Evolutionary conservation across 2,329 filamentous ascomycete species (phyloP).

Genomic region (Aureobasidium vineae): DNA sequence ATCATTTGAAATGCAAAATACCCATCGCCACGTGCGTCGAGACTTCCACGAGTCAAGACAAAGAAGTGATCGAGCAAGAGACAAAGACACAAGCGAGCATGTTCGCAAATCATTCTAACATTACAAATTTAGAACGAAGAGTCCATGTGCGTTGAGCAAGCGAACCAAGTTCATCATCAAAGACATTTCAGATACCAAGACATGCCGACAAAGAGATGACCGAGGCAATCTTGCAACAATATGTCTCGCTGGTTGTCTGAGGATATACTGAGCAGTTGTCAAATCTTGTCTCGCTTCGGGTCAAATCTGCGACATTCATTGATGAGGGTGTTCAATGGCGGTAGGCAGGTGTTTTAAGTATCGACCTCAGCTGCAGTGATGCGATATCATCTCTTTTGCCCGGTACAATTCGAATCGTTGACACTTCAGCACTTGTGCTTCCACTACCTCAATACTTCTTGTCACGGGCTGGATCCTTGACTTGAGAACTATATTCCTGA

Average conservation of each 20-base stretch:
- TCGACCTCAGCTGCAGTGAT: not conserved
- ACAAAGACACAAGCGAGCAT: slow-evolving; percentile 17
- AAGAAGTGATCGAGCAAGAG: not conserved
- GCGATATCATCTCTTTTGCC: not conserved
- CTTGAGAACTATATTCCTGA: not conserved
- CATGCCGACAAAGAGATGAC: not conserved
- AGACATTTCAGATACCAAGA: slow-evolving; percentile 4
- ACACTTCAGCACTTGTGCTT: slow-evolving; percentile 11
- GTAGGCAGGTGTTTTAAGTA: not conserved
- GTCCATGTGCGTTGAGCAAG: slow-evolving; percentile 2
- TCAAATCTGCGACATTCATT: slow-evolving; percentile 21
- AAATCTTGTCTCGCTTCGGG: not conserved
- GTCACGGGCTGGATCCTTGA: slow-evolving; percentile 5
- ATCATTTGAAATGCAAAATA: not conserved
- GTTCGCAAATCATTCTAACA: not conserved
- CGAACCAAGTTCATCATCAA: not conserved
- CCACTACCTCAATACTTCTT: not conserved
- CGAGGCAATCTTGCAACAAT: not conserved
- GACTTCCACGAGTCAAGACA: not conserved
- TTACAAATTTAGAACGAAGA: slow-evolving; percentile 20
- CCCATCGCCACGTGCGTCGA: not conserved
- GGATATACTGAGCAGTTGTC: slow-evolving; percentile 8
- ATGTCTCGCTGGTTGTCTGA: slow-evolving; percentile 1
- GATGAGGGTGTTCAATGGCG: not conserved
- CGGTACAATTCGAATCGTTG: not conserved